Base-by-base conservation (phyloP, 75 land plant genomes). In the Selaginella moellendorffii region DNA sequence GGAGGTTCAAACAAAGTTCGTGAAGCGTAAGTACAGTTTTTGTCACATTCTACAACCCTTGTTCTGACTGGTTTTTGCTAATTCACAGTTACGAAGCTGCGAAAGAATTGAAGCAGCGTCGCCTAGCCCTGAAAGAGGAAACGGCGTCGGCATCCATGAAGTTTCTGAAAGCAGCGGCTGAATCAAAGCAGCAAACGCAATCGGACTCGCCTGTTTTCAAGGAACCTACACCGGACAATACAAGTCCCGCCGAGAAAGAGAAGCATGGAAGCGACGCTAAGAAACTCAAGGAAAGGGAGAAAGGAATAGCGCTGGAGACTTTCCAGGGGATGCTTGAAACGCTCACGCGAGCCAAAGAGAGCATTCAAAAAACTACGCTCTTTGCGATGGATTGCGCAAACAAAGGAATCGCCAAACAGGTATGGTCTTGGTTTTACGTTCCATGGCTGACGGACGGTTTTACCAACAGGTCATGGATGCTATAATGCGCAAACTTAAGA, bases 301-400 rank as follows among this genome's bases (percentile, higher is more conserved):
- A 85, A 25, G 83, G 85, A 69, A 87, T 95, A 69, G 91, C 91
- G 21, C 85, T 95, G 54, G 97, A 95, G 65, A 80, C 99, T 26
- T 86, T 95, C 67, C 90, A 86, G 65, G 99, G 99, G 27, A 95
- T 90, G 97, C 79, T 95, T 61, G 99, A 95, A 70, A 95, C 99
- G 21, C 65, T 95, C 53, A 89, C 99, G 21, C 85, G 99, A 56
- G 86, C 97, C 1, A 95, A 90, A 69, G 99, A 95, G 53, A 95
- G 99, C 67, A 95, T 95, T 53, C 86, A 83, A 0, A 87, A 96
- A 53, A 91, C 99, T 69, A 84, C 99, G 5, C 91, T 91, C 23
- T 87, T 81, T 66, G 99, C 99, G 2, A 79, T 95, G 72, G 97
- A 95, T 31, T 95, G 97, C 82, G 99, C 97, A 30, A 90, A 83